Evolutionary conservation across 176 grass and related monocot species (phyloP), one percentile per base, ranked within the genome.

Genomic region (Musa beccarii): DNA sequence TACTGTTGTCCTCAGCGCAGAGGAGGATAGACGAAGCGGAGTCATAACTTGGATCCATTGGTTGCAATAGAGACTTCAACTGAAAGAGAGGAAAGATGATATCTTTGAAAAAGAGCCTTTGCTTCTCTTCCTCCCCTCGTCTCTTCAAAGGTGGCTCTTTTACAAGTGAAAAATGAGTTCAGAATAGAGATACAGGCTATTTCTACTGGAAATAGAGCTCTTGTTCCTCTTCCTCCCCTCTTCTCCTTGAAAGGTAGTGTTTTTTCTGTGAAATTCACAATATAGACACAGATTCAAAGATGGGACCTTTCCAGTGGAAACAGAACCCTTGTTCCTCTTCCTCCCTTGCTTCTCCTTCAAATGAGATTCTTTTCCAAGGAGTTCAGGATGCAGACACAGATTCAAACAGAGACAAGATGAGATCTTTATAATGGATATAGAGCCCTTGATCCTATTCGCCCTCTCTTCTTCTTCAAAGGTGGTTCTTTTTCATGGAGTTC

Each of bases 1-100:
- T 87, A 51, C 71, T 79, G 79, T 86, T 98, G 78, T 98, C 94
- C 86, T 98, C 94, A 14, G 84, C 86, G 77, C 94, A 91, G 15
- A 93, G 84, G 72, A 98, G 88, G 53, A 84, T 86, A 75, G 94
- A 98, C 50, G 90, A 85, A 52, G 88, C 84, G 78, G 84, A 98
- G 73, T 98, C 94, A 80, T 85, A 84, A 69, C 86, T 79, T 3
- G 88, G 84, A 53, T 53, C 29, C 94, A 98, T 93, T 66, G 77
- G 70, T 75, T 17, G 50, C 26, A 28, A 28, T 2, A 28, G 26
- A 28, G 26, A 28, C 26, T 28, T 28, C 1, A 28, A 28, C 26
- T 28, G 26, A 82, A 59, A 65, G 61, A 34, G 13, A 69, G 34
- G 67, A 51, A 20, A 66, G 57, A 71, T 81, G 29, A 10, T 28